These are phyloP conservation scores for Phaffomyces thermotolerans DNA, from an alignment of 805 yeast genomes.

Conservation along the genomic window DNA sequence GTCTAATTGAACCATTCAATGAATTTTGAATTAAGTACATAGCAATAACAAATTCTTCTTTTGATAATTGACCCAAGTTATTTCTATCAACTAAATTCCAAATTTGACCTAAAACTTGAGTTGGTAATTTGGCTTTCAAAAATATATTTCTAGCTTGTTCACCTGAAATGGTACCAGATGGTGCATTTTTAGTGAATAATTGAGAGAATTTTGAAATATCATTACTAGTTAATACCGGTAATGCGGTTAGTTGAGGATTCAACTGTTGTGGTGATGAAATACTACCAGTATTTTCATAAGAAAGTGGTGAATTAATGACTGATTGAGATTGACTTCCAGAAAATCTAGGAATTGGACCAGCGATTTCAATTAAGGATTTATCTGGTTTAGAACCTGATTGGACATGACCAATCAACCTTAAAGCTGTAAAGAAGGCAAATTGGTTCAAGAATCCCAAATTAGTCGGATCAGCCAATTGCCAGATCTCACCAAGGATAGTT, in stretches of 20 bases:
- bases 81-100: constrained; percentile 84
- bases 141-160: constrained; percentile 80
- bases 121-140: constrained; percentile 80
- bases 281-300: constrained; percentile 28
- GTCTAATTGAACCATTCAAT: constrained; percentile 54
- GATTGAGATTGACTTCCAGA: constrained; percentile 16
- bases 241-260: constrained; percentile 20
- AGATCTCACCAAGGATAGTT: constrained; percentile 73
- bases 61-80: constrained; percentile 62
- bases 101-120: constrained; percentile 68
- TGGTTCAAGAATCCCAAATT: constrained; percentile 80
- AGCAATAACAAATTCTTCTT: constrained; percentile 79
- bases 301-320: constrained; percentile 1
- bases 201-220: constrained; percentile 62
- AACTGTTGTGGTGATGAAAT: constrained; percentile 16
- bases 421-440: constrained; percentile 73
- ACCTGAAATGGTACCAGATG: constrained; percentile 57
- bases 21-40: constrained; percentile 91
- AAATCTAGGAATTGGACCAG: constrained; percentile 64
- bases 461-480: constrained; percentile 91
- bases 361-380: constrained; percentile 44
- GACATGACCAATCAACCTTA: constrained; percentile 83
- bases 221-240: constrained; percentile 47
- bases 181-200: constrained; percentile 65
- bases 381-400: constrained; percentile 63